A percentile compares a stretch with the other conserved stretches of the same genome.
Evolutionary conservation across 164 flowering plant genomes (phyloP).

Genomic region (Liquidambar formosana): DNA sequence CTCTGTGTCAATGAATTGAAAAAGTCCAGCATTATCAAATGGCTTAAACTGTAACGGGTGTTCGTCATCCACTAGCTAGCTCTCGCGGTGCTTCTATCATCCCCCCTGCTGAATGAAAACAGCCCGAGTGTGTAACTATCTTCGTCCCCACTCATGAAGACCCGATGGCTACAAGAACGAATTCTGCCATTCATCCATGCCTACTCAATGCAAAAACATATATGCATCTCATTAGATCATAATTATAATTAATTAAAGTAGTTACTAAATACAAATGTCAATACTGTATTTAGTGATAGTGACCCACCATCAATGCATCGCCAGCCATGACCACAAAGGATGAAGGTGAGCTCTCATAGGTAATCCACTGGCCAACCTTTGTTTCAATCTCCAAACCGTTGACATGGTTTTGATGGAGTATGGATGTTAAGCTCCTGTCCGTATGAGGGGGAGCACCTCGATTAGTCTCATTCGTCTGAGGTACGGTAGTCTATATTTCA

Average conservation of each 20-base stretch:
- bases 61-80: conserved; percentile 12
- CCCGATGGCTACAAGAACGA: conserved; percentile 33
- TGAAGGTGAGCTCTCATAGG: conserved; percentile 32
- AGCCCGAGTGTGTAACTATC: conserved; percentile 30
- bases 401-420: conserved; percentile 42
- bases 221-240: too few species aligned
- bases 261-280: too few species aligned
- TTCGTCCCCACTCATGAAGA: conserved; percentile 32
- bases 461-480: conserved; percentile 21
- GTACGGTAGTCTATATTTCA: conserved; percentile 36
- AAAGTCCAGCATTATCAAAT: neutral
- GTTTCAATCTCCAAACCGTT: conserved; percentile 43
- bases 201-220: conserved; percentile 13
- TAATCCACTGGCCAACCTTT: conserved; percentile 39
- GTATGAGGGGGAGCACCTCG: conserved; percentile 37
- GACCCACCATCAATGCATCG: conserved; percentile 42
- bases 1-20: neutral
- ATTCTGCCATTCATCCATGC: conserved; percentile 54
- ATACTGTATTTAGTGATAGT: too few species aligned
- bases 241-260: too few species aligned
- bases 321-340: conserved; percentile 47
- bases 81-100: conserved; percentile 3
- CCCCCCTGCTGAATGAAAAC: conserved; percentile 13
- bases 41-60: conserved; percentile 12
- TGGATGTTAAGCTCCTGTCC: conserved; percentile 50